Evolutionary conservation across 148 eudicot species (phyloP), one percentile per base, ranked within the genome.

Genomic region (Euryodendron excelsum): DNA sequence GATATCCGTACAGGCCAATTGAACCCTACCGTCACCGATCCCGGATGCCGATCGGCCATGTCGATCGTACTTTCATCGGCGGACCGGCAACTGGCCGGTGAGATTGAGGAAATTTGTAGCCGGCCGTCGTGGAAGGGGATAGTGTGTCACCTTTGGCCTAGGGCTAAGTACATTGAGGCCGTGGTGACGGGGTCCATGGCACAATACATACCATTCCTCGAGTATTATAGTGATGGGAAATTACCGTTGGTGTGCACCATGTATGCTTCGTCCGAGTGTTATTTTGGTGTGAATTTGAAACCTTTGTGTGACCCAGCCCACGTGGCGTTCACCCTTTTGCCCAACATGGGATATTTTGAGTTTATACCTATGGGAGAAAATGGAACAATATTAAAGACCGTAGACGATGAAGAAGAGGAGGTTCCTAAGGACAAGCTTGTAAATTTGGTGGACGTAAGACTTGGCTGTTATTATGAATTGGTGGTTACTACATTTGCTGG

Each of bases 171-270:
- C 83, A 82, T 94, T 30, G 94, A 92, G 80, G 97, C 91, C 0
- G 88, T 92, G 37, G 91, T 93, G 20, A 93, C 98, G 0, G 96
- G 98, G 11, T 84, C 98, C 8, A 91, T 91, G 94, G 88, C 96
- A 27, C 96, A 93, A 68, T 93, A 91, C 73, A 84, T 41, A 9
- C 45, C 45, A 41, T 63, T 37, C 18, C 72, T 68, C 2, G 74
- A 70, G 36, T 47, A 70, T 31, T 70, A 47, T 2, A 70, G 58
- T 48, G 91, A 25, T 44, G 91, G 82, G 80, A 83, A 81, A 52
- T 77, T 91, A 37, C 96, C 96, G 0, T 47, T 91, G 76, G 85
- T 91, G 27, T 87, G 91, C 72, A 72, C 92, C 1, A 91, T 91
- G 94, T 90, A 93, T 77, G 94, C 96, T 59, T 85, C 96, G 0